Evolutionary conservation across 108 stramenopile genomes (phyloP).

Genomic region (Tribonema minus): DNA sequence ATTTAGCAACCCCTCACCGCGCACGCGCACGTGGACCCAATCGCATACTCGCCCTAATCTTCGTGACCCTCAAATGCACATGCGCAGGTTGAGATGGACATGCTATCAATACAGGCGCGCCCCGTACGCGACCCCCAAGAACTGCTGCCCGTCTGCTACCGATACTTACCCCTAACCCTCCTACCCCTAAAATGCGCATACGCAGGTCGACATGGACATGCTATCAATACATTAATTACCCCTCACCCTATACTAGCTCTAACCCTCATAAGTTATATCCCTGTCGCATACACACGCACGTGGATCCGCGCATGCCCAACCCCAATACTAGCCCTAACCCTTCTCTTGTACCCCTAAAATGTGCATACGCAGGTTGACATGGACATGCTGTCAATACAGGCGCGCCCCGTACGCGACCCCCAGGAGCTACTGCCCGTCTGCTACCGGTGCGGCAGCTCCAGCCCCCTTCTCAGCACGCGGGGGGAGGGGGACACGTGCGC

Average conservation of each 20-base stretch:
- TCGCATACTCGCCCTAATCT: no score
- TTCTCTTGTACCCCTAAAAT: no score
- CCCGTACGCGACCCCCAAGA: slow-evolving; percentile 61
- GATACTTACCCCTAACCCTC: slow-evolving; percentile 63
- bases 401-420: slow-evolving; percentile 60
- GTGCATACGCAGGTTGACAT: no score
- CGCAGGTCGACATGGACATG: slow-evolving; percentile 65
- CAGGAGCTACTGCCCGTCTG: slow-evolving; percentile 65
- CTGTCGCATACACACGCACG: no score
- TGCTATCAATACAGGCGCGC: slow-evolving; percentile 59
- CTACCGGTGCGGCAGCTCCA: slow-evolving; percentile 65
- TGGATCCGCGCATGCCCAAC: no score
- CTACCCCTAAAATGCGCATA: no score
- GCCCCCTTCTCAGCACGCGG: slow-evolving; percentile 58
- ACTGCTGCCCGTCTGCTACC: slow-evolving; percentile 70
- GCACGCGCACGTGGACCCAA: no score
- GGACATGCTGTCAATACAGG: slow-evolving; percentile 61
- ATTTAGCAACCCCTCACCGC: no score
- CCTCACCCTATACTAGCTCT: no score
- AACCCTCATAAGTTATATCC: no score
- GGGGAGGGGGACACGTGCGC: slow-evolving; percentile 63
- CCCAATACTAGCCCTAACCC: no score
- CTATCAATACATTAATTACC: slow-evolving; percentile 56
- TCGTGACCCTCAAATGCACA: no score
- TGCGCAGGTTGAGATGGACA: slow-evolving; percentile 65